Base-by-base conservation (phyloP, 2,329 filamentous ascomycete genomes). In the Teratosphaeria epicoccoides region DNA sequence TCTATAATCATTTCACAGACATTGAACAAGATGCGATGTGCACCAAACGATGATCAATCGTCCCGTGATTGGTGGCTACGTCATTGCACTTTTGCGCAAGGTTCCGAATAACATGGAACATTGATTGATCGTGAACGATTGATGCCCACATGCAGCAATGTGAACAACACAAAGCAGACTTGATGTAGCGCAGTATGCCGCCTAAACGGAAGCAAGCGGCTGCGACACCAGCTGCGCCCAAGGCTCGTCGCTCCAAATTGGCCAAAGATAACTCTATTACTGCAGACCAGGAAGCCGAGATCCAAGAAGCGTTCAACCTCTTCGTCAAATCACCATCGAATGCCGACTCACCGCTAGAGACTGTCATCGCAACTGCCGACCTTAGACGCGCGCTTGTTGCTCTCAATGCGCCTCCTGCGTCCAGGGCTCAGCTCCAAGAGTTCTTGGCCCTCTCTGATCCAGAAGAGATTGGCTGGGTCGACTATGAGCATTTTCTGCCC, bases 251-350 rank as follows among this genome's bases (percentile, higher is more conserved):
- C 63, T 95, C 90, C 53, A 94, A 89, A 69, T 87, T 96, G 61
- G 91, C 91, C 25, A 91, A 90, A 71, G 88, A 95, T 66, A 83
- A 96, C 77, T 84, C 89, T 68, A 82, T 97, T 64, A 84, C 82
- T 12, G 85, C 83, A 40, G 81, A 85, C 57, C 85, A 96, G 71
- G 91, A 97, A 71, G 78, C 80, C 60, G 89, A 96, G 71, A 95
- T 98, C 65, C 83, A 82, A 63, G 90, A 96, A 69, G 90, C 90
- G 12, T 97, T 93, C 69, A 76, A 80, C 22, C 78, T 97, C 6
- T 98, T 97, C 68, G 74, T 69, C 47, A 51, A 52, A 6, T 52
- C 33, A 7, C 54, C 14, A 59, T 63, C 83, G 29, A 81, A 84
- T 49, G 84, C 90, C 61, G 40, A 37, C 49, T 24, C 46, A 10